These are phyloP conservation scores for Aschersonia sp. DNA, from an alignment of 2,329 filamentous ascomycete species.

Conservation along the genomic window DNA sequence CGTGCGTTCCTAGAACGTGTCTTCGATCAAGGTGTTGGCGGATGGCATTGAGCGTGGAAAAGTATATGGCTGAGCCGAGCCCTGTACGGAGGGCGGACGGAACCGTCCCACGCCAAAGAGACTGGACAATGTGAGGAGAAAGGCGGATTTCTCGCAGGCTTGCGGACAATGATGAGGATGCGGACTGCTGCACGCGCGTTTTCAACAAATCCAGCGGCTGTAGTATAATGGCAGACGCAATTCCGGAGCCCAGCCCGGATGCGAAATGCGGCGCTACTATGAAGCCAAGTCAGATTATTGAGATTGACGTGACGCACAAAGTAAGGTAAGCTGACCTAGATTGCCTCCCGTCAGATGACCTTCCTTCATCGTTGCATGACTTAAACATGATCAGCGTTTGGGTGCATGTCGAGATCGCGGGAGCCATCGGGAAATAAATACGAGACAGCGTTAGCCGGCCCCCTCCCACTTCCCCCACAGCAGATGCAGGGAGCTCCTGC, in stretches of 20 bases:
- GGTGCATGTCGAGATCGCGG: too few species aligned
- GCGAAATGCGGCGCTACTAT: slow-evolving; percentile 67
- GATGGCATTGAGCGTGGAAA: slow-evolving; percentile 72
- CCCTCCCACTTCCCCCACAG: too few species aligned
- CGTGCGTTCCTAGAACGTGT: slow-evolving; percentile 9
- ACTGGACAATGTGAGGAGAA: slow-evolving; percentile 45
- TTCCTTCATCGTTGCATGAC: background rate
- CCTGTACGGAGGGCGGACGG: slow-evolving; percentile 90
- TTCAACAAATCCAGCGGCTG: slow-evolving; percentile 95
- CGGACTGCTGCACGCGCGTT: slow-evolving; percentile 85
- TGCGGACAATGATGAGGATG: slow-evolving; percentile 45
- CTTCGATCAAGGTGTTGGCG: slow-evolving; percentile 43
- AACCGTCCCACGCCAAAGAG: slow-evolving; percentile 83
- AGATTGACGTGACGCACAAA: slow-evolving; percentile 43
- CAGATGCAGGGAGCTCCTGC: too few species aligned
- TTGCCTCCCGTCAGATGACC: background rate
- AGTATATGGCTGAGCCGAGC: slow-evolving; percentile 86
- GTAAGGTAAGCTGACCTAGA: slow-evolving; percentile 1
- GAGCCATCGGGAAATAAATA: too few species aligned
- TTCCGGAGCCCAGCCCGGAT: slow-evolving; percentile 75
- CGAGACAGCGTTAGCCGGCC: too few species aligned
- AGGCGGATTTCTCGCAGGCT: slow-evolving; percentile 28
- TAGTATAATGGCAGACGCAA: slow-evolving; percentile 76
- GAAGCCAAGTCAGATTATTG: slow-evolving; percentile 4
- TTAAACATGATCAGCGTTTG: too few species aligned